Evolutionary conservation across 2,329 filamentous ascomycete genomes (phyloP).

Genomic region (Lachnellula cervina): DNA sequence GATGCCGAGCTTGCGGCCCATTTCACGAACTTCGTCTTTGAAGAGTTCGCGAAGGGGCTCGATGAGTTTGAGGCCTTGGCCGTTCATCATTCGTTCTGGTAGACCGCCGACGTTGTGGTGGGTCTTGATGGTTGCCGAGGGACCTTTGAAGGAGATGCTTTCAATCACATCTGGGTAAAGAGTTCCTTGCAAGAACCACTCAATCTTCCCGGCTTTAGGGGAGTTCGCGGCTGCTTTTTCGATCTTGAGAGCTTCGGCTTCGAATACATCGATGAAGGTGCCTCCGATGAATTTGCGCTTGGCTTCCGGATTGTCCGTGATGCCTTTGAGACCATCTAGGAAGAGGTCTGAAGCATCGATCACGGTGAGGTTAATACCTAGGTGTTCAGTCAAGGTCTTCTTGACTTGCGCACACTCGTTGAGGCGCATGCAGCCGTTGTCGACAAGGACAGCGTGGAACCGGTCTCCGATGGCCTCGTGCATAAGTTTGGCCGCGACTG

Average conservation of each 20-base stretch:
- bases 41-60: constrained; percentile 77
- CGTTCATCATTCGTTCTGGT: constrained; percentile 49
- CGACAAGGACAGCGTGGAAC: constrained; percentile 75
- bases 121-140: constrained; percentile 67
- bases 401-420: constrained; percentile 82
- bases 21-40: constrained; percentile 73
- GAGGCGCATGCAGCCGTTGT: constrained; percentile 80
- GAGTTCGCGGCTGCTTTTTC: constrained; percentile 66
- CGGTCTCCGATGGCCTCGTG: constrained; percentile 78
- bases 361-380: constrained; percentile 87
- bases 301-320: constrained; percentile 70
- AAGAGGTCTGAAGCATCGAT: constrained; percentile 76
- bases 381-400: constrained; percentile 68
- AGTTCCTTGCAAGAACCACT: constrained; percentile 78
- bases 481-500: constrained; percentile 82
- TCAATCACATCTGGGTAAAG: constrained; percentile 63
- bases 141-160: constrained; percentile 67
- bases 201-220: constrained; percentile 65
- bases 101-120: constrained; percentile 68
- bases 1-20: constrained; percentile 67
- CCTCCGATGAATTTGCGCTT: constrained; percentile 90
- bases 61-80: constrained; percentile 58
- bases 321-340: constrained; percentile 68
- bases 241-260: constrained; percentile 71
- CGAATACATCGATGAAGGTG: constrained; percentile 76